Base-by-base conservation (phyloP, 2,329 filamentous ascomycete species). In the Colletotrichum australisinense region DNA sequence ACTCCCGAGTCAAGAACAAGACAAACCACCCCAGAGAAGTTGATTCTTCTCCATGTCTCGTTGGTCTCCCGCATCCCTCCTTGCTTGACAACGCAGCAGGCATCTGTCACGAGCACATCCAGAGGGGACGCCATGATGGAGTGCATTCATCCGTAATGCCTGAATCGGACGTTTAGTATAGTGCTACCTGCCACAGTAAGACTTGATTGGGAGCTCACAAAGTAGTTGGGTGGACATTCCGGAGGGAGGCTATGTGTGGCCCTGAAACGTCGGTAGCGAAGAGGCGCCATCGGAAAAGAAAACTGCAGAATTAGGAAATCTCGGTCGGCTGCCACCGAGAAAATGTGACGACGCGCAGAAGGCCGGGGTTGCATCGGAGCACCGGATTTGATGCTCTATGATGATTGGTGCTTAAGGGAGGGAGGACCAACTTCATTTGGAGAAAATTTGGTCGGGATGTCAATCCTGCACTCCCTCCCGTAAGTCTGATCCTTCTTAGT, bases 281-380 rank as follows among this genome's bases (percentile, higher is more conserved):
- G 16, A 49, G 52, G 49, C 38, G 52, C 38, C 67, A 58, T 32
- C 56, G 32, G 67, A 49, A 32, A 62, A 58, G 38, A 60, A 62
- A 57, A 38, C 6, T 63, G 56, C 67, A 67, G 67, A 62, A 73
- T 58, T 62, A 73, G 71, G 71, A 73, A 73, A 72, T 73, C 68
- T 72, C 71, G 71, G 71, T 55, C 38, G 52, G 26, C 32, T 52
- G 53, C 56, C 67, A 62, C 71, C 71, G 71, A 71, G 67, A 57
- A 65, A 67, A 56, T 65, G 67, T 66, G 55, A 73, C 62, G 62
- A 55, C 60, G 55, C 38, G 24, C 35, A 63, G 49, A 60, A 42
- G 62, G 49, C 42, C 16, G 63, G 58, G 57, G 57, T 74, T 49
- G 63, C 72, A 63, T 74, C 53, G 63, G 26, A 24, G 24, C 35